These are phyloP conservation scores for Cupressus sempervirens DNA, from an alignment of 75 land plant species.

Conservation along the genomic window DNA sequence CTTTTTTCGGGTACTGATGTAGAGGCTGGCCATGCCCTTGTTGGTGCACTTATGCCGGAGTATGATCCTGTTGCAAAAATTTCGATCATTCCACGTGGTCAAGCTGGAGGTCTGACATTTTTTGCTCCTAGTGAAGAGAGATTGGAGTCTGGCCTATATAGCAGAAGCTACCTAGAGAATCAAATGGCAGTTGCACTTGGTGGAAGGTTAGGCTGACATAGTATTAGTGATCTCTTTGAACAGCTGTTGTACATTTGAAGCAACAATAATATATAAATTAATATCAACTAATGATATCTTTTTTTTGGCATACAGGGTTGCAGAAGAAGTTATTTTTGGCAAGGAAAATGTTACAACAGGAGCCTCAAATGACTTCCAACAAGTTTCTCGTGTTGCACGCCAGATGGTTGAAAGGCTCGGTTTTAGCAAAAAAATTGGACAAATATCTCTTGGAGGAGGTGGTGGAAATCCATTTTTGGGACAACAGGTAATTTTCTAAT, in stretches of 20 bases:
- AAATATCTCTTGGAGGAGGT: conserved; percentile 86
- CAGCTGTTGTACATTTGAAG: background rate
- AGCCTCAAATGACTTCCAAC: conserved; percentile 99
- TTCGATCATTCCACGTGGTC: conserved; percentile 98
- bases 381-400: conserved; percentile 96
- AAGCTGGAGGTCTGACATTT: conserved; percentile 98
- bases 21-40: conserved; percentile 99
- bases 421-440: conserved; percentile 99
- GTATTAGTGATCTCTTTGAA: background rate
- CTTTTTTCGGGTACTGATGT: background rate
- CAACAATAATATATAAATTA: background rate
- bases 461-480: conserved; percentile 99
- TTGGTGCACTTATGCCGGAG: conserved; percentile 99
- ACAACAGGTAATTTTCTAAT: conserved; percentile 58
- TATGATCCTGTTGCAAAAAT: conserved; percentile 99
- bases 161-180: conserved; percentile 95
- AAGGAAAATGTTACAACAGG: conserved; percentile 97
- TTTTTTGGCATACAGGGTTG: conserved; percentile 56
- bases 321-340: conserved; percentile 98
- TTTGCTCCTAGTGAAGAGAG: conserved; percentile 99
- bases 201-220: conserved; percentile 66
- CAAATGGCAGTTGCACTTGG: conserved; percentile 99
- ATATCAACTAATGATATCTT: background rate
- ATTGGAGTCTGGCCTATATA: conserved; percentile 95
- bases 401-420: conserved; percentile 99